Conservation (phyloP, 2,329 filamentous ascomycete species). For the Sporothrix phasma region DNA sequence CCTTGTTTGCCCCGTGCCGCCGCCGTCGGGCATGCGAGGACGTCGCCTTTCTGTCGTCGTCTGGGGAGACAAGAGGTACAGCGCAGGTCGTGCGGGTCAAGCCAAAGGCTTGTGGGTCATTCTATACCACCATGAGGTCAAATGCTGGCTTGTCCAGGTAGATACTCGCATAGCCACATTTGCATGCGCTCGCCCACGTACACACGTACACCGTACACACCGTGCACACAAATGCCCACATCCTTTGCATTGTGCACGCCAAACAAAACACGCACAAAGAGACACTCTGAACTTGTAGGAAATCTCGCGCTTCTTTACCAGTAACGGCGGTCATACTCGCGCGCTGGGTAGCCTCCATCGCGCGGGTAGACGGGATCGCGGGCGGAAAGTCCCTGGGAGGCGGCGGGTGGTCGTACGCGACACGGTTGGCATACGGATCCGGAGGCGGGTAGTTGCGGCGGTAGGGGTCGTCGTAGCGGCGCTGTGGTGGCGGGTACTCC, state of each 20-base stretch:
- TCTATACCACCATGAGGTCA: neutral
- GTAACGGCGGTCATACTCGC: constrained; percentile 29
- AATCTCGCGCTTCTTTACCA: constrained; percentile 18
- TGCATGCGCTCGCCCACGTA: neutral
- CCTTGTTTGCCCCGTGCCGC: neutral
- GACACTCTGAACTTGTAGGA: constrained; percentile 1
- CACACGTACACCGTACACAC: neutral
- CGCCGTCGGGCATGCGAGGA: too few species aligned
- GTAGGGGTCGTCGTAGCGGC: constrained; percentile 71
- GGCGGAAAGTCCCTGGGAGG: constrained; percentile 29
- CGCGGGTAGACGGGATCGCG: constrained; percentile 41
- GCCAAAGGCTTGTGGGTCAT: neutral
- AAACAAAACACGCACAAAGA: neutral
- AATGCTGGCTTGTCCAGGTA: neutral
- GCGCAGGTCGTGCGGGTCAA: neutral
- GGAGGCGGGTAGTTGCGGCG: constrained; percentile 57
- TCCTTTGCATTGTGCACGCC: neutral
- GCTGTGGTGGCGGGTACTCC: constrained; percentile 60
- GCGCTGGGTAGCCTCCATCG: constrained; percentile 35
- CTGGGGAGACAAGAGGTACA: neutral
- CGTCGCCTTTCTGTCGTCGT: neutral
- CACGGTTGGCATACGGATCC: constrained; percentile 49
- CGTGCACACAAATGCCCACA: neutral
- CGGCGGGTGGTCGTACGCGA: constrained; percentile 45
- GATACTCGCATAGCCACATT: neutral